Evolutionary conservation across 1,139 yeast species (phyloP).

Genomic region (Entelexis sorbosivorans): DNA sequence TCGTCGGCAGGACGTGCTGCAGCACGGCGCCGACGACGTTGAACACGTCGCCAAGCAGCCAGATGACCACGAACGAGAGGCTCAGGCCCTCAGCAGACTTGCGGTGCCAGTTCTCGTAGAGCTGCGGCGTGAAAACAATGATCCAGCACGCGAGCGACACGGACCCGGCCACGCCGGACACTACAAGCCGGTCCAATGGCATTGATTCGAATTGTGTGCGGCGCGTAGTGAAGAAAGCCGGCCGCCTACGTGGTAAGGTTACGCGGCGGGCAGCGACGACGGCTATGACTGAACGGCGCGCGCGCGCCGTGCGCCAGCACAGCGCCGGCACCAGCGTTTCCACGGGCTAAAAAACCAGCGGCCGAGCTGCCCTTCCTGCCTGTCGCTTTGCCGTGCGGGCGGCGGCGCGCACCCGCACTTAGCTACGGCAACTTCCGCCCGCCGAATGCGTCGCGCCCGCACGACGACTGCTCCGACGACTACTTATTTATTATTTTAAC

Average conservation of each 20-base stretch:
- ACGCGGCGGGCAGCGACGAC: not conserved
- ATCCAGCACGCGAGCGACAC: slow-evolving; percentile 96
- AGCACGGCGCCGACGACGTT: slow-evolving; percentile 79
- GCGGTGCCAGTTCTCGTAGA: slow-evolving; percentile 78
- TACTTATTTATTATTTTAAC: too few species aligned
- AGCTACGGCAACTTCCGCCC: too few species aligned
- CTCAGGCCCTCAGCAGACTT: slow-evolving; percentile 83
- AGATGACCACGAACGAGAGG: slow-evolving; percentile 64
- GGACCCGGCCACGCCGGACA: slow-evolving; percentile 33
- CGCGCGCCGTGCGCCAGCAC: too few species aligned
- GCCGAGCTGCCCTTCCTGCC: too few species aligned
- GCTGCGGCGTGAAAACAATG: slow-evolving; percentile 93
- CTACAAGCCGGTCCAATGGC: slow-evolving; percentile 13
- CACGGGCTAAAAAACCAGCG: too few species aligned
- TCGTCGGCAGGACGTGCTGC: slow-evolving; percentile 84
- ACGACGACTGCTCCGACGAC: too few species aligned
- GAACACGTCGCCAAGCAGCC: slow-evolving; percentile 84
- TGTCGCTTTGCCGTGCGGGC: too few species aligned
- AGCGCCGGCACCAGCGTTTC: too few species aligned
- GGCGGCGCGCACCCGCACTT: too few species aligned
- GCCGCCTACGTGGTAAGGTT: not conserved
- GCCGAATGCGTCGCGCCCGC: too few species aligned
- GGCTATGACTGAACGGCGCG: too few species aligned
- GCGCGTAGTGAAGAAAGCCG: not conserved
- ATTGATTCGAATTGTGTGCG: not conserved